Conservation (phyloP, 345 rosid species). For the Kernera saxatilis region DNA sequence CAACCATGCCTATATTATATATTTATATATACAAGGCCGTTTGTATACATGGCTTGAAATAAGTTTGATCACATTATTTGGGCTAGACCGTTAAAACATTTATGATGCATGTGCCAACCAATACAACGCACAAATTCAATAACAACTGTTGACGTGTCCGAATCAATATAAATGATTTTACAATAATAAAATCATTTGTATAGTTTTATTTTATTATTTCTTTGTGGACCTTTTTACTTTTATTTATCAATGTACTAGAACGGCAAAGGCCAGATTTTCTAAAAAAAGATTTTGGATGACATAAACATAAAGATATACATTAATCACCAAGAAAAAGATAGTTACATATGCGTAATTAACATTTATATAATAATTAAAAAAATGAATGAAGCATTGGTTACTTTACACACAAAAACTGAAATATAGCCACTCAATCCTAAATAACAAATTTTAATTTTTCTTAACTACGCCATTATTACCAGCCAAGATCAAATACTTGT, state of each 20-base stretch:
- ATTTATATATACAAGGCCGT: neutral
- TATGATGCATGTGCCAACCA: conserved; percentile 30
- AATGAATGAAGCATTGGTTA: conserved; percentile 13
- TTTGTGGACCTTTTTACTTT: neutral
- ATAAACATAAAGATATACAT: neutral
- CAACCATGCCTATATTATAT: neutral
- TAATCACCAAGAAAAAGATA: neutral
- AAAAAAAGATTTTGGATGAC: neutral
- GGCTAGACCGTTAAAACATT: conserved; percentile 9
- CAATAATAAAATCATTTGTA: neutral
- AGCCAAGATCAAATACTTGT: conserved; percentile 69
- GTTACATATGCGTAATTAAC: conserved; percentile 6
- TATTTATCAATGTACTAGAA: neutral
- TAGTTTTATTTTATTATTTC: neutral
- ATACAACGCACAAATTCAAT: neutral
- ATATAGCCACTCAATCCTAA: neutral
- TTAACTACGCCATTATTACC: conserved; percentile 62
- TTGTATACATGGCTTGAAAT: neutral
- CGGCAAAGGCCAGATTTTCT: neutral
- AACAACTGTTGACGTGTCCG: conserved; percentile 1
- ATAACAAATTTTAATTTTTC: neutral
- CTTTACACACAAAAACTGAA: conserved; percentile 8
- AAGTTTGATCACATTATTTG: conserved; percentile 14
- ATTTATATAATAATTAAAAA: neutral
- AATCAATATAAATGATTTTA: neutral